These are phyloP conservation scores for Pyrus communis DNA, from an alignment of 306 rosid species.

Conservation along the genomic window DNA sequence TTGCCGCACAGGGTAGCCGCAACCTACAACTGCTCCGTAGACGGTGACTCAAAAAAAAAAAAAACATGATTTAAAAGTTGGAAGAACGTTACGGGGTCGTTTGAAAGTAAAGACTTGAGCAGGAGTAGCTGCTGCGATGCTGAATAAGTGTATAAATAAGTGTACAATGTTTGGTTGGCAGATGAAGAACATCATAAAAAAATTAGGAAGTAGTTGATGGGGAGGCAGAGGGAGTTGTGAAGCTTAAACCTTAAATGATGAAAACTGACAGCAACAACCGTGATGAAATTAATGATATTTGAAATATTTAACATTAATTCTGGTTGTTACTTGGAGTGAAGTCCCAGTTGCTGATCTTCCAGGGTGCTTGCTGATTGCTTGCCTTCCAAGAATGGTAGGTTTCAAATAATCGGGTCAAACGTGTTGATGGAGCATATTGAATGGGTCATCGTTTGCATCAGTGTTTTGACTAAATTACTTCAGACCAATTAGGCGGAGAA, in stretches of 20 bases:
- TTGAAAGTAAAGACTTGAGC: constrained; percentile 24
- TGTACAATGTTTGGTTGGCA: constrained; percentile 22
- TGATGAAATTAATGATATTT: background rate
- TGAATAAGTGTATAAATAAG: background rate
- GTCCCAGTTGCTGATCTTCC: background rate
- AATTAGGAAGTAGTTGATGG: constrained; percentile 30
- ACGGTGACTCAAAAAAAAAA: background rate
- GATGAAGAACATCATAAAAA: constrained; percentile 7
- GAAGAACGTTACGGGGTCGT: constrained; percentile 19
- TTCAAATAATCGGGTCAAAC: background rate
- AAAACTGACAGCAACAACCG: constrained; percentile 3
- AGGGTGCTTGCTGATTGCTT: background rate
- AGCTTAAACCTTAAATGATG: constrained; percentile 16
- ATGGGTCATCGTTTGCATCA: background rate
- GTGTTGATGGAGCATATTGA: background rate
- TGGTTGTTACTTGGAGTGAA: background rate
- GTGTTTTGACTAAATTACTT: too few relatives aligned
- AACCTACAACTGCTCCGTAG: too few relatives aligned
- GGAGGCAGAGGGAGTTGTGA: background rate
- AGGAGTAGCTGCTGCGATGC: background rate
- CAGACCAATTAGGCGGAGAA: too few relatives aligned
- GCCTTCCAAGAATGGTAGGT: background rate
- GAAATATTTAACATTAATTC: background rate
- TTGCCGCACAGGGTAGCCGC: too few relatives aligned
- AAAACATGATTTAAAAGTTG: background rate